phyloP scores from a whole-genome alignment of 2,329 filamentous ascomycete genomes.

The Colletotrichum scovillei region DNA sequence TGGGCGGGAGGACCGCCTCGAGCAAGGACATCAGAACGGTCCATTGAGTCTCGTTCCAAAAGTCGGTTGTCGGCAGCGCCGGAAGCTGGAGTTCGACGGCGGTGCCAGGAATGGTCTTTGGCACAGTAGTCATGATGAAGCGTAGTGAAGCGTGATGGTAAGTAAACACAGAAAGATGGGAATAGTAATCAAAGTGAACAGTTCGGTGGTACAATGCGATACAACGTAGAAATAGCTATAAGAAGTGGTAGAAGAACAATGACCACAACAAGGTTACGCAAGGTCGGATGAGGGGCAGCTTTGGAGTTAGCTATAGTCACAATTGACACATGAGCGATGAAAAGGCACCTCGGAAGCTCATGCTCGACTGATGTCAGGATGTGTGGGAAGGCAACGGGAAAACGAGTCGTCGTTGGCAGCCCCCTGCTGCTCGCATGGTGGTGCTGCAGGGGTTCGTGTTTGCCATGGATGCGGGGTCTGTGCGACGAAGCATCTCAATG shows the following conservation, averaged over 20 bases:
- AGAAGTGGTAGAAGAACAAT: not conserved
- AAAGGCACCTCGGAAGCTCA: constrained; percentile 35
- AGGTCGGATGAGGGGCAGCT: constrained; percentile 12
- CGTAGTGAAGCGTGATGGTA: not conserved
- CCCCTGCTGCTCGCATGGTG: constrained; percentile 28
- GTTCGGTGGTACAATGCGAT: not conserved
- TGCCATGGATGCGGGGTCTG: constrained; percentile 29
- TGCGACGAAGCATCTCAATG: constrained; percentile 17
- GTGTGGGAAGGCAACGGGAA: not conserved
- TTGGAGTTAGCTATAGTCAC: constrained; percentile 25
- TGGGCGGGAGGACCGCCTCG: constrained; percentile 70
- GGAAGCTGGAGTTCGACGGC: constrained; percentile 19
- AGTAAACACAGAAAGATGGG: not conserved
- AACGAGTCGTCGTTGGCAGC: constrained; percentile 18
- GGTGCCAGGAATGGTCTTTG: constrained; percentile 9
- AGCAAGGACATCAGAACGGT: constrained; percentile 63
- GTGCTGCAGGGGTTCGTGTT: constrained; percentile 31
- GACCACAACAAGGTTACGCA: not conserved
- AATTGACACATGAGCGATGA: not conserved
- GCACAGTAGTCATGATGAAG: constrained; percentile 18
- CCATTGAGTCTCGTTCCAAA: constrained; percentile 64
- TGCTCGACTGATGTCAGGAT: constrained; percentile 27
- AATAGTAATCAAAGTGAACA: not conserved
- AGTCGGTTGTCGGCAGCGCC: constrained; percentile 43
- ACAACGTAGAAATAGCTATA: not conserved